These are phyloP conservation scores for Malus hybrid DNA, from an alignment of 331 rosid genomes.

Conservation along the genomic window DNA sequence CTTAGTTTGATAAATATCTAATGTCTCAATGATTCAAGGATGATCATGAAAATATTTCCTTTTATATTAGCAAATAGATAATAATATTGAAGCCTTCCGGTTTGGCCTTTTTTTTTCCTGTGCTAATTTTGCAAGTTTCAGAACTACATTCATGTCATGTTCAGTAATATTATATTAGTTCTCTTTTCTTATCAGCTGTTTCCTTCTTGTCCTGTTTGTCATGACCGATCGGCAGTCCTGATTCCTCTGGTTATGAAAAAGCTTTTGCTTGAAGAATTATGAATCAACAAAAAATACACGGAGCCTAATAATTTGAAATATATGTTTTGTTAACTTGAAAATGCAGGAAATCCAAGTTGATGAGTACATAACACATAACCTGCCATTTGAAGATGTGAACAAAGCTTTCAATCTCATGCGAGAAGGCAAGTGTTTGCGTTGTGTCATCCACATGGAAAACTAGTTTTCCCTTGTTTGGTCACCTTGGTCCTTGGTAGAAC, in stretches of 20 bases:
- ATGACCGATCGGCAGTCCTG: too few relatives aligned
- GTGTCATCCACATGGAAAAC: constrained; percentile 76
- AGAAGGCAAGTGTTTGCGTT: constrained; percentile 83
- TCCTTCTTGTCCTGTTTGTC: too few relatives aligned
- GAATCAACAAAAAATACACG: neutral
- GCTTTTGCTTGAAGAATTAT: neutral
- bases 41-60: neutral
- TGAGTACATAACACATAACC: constrained; percentile 71
- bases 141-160: too few relatives aligned
- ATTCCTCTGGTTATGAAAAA: neutral
- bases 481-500: neutral
- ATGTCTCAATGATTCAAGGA: neutral
- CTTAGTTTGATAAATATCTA: neutral
- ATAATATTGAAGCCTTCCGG: neutral
- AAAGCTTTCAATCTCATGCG: constrained; percentile 77
- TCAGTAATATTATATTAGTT: too few relatives aligned
- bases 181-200: too few relatives aligned
- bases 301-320: neutral
- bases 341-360: constrained; percentile 84
- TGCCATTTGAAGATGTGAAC: constrained; percentile 68
- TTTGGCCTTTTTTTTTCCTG: neutral
- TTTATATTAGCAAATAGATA: neutral
- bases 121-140: too few relatives aligned
- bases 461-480: constrained; percentile 8
- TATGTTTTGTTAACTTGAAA: neutral